Evolutionary conservation across 352 stramenopile genomes (phyloP), one percentile per base, ranked within the genome.

Genomic region (Phytophthora pseudosyringae): DNA sequence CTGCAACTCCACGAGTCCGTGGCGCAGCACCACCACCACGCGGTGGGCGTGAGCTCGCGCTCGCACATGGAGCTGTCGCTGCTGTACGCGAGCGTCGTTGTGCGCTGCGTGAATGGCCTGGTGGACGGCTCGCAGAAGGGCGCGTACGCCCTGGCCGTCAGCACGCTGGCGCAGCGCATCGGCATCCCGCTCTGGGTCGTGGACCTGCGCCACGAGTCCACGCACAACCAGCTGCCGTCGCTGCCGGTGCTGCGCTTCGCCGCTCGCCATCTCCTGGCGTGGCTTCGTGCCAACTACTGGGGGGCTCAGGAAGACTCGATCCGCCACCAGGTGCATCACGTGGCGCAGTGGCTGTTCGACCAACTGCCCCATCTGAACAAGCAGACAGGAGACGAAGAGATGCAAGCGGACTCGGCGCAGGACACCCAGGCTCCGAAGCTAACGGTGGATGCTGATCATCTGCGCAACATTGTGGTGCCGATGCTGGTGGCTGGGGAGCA

Each of bases 161-260:
- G 87, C 32, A 60, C 68, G 12, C 63, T 95, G 44, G 96, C 92
- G 49, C 78, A 91, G 38, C 81, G 93, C 33, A 92, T 98, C 16
- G 94, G 94, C 52, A 91, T 98, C 41, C 94, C 94, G 28, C 69
- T 91, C 9, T 98, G 94, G 94, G 83, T 98, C 57, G 94, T 98
- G 26, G 93, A 98, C 51, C 62, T 98, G 63, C 87, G 94, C 26
- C 94, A 98, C 65, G 93, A 98, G 57, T 93, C 92, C 21, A 96
- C 92, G 15, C 94, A 98, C 67, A 98, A 97, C 73, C 85, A 96
- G 48, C 68, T 98, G 41, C 94, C 94, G n/a, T 90, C 89, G 36
- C 69, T 98, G 6, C 76, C 86, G 5, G 82, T 97, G 33, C 81
- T 98, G 15, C 83, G 91, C 28, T 88, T 98, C 25, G 91, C 90